phyloP scores from a whole-genome alignment of 1,284 basidiomycete species.

The Irpex sp. region DNA sequence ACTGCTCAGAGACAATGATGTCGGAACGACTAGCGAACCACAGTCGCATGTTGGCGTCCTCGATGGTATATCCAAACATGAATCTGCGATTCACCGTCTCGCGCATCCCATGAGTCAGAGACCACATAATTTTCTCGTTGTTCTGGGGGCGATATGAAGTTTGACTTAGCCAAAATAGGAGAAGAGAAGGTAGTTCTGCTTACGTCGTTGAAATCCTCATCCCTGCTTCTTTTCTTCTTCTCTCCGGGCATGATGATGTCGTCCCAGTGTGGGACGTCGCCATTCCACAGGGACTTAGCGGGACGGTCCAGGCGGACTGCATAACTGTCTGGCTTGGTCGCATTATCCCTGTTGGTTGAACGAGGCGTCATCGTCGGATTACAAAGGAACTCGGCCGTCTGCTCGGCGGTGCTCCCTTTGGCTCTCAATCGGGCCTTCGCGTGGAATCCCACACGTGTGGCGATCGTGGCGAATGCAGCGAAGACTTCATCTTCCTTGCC shows the following conservation, averaged over 20 bases:
- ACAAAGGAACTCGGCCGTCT: not conserved
- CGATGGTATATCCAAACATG: slow-evolving; percentile 1
- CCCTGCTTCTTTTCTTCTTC: not conserved
- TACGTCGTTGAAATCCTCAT: not conserved
- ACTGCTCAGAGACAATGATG: not conserved
- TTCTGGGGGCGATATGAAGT: not conserved
- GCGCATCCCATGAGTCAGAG: not conserved
- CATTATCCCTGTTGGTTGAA: not conserved
- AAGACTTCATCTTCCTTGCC: too few relatives aligned
- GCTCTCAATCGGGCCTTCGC: too few relatives aligned
- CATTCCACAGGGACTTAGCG: not conserved
- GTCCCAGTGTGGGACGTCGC: not conserved
- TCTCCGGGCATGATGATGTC: not conserved
- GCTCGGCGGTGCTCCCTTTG: too few relatives aligned
- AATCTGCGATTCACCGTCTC: not conserved
- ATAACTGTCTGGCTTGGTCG: not conserved
- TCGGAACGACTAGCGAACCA: not conserved
- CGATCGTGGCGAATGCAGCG: too few relatives aligned
- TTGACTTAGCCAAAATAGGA: not conserved
- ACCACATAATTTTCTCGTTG: not conserved
- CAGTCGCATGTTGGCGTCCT: not conserved
- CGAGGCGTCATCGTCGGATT: not conserved
- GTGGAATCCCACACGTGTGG: too few relatives aligned
- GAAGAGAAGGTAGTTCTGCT: not conserved
- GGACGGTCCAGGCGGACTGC: not conserved